Percentiles rank a stretch among this genome's conserved stretches.
Conservation (phyloP, 1,284 basidiomycete species). For the Ganoderma leucocontextum region DNA sequence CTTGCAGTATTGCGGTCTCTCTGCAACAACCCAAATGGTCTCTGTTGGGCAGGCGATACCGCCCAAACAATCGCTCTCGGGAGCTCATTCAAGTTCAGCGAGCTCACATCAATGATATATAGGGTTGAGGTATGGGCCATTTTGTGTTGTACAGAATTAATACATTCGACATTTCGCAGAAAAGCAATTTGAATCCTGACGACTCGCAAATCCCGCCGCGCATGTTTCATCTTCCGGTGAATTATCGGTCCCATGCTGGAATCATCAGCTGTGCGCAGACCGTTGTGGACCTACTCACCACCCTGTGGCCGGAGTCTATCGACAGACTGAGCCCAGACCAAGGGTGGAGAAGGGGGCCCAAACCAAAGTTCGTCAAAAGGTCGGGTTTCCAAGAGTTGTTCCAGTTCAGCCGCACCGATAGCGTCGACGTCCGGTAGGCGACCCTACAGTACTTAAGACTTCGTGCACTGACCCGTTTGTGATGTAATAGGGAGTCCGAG, state of each 20-base stretch:
- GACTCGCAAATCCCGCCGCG: slow-evolving; percentile 41
- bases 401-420: slow-evolving; percentile 59
- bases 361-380: slow-evolving; percentile 63
- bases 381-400: slow-evolving; percentile 49
- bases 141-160: background rate
- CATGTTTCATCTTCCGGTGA: slow-evolving; percentile 67
- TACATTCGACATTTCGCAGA: background rate
- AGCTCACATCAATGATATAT: slow-evolving; percentile 72
- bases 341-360: slow-evolving; percentile 63
- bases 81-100: slow-evolving; percentile 76
- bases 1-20: slow-evolving; percentile 59
- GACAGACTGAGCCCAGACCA: slow-evolving; percentile 65
- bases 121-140: slow-evolving; percentile 63
- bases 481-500: background rate
- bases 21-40: slow-evolving; percentile 68
- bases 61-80: slow-evolving; percentile 81
- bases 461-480: background rate
- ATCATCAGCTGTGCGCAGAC: slow-evolving; percentile 70
- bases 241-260: slow-evolving; percentile 78
- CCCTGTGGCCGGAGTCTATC: slow-evolving; percentile 72
- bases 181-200: background rate
- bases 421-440: slow-evolving; percentile 55
- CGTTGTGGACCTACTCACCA: slow-evolving; percentile 65
- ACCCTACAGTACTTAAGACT: background rate
- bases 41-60: slow-evolving; percentile 84